These are phyloP conservation scores for Meripilus lineatus DNA, from an alignment of 1,284 basidiomycete genomes.

Conservation along the genomic window DNA sequence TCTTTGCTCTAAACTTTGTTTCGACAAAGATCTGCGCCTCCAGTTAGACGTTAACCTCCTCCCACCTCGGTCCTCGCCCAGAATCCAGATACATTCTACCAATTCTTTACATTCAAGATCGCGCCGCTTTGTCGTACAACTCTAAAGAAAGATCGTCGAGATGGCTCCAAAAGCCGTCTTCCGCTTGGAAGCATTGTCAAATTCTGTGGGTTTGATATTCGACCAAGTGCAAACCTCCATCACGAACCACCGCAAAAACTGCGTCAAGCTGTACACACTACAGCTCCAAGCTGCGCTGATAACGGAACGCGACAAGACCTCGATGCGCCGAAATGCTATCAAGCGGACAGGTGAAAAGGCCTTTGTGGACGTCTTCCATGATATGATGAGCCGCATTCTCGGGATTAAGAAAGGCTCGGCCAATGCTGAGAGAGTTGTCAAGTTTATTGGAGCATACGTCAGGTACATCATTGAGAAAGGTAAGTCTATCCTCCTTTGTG, in stretches of 20 bases:
- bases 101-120: too few species aligned
- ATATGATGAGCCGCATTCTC: slow-evolving; percentile 64
- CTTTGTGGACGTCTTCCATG: slow-evolving; percentile 73
- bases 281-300: slow-evolving; percentile 59
- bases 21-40: too few species aligned
- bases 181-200: too few species aligned
- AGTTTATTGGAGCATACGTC: slow-evolving; percentile 80
- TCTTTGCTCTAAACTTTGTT: too few species aligned
- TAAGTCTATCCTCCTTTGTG: slow-evolving; percentile 33
- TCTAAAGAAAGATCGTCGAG: too few species aligned
- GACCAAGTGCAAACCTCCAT: slow-evolving; percentile 77
- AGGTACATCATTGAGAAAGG: slow-evolving; percentile 73
- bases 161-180: too few species aligned
- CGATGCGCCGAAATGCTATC: slow-evolving; percentile 38
- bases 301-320: slow-evolving; percentile 45
- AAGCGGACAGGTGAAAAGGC: slow-evolving; percentile 71
- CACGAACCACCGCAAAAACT: slow-evolving; percentile 87
- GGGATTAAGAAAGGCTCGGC: slow-evolving; percentile 78
- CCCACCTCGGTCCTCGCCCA: too few species aligned
- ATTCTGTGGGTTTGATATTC: too few species aligned
- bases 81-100: too few species aligned
- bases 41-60: too few species aligned
- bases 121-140: too few species aligned
- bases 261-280: slow-evolving; percentile 76
- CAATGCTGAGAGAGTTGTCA: slow-evolving; percentile 73